Evolutionary conservation across 768 basidiomycete genomes (phyloP).

Genomic region (Tricholomella constricta): DNA sequence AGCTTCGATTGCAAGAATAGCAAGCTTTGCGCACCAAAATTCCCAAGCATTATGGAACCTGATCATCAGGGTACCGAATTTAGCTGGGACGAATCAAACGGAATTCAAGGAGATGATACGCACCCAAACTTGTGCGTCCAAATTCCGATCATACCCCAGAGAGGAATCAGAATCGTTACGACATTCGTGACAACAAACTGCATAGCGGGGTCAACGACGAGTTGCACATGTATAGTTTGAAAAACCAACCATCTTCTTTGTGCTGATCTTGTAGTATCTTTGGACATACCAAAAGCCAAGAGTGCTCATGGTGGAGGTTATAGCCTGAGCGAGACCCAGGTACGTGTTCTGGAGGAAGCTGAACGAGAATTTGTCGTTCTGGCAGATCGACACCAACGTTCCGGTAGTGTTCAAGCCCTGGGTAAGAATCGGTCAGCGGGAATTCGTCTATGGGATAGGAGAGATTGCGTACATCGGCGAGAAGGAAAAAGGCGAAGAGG

Average conservation of each 20-base stretch:
- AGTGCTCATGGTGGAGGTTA: slow-evolving; percentile 72
- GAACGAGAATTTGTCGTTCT: slow-evolving; percentile 80
- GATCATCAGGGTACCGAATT: neutral
- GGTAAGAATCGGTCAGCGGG: neutral
- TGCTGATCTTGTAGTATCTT: slow-evolving; percentile 72
- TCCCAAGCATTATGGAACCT: slow-evolving; percentile 85
- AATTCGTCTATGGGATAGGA: neutral
- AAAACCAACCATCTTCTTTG: slow-evolving; percentile 72
- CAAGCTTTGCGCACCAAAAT: slow-evolving; percentile 63
- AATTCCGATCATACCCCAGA: slow-evolving; percentile 87
- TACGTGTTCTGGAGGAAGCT: slow-evolving; percentile 84
- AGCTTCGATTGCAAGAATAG: neutral
- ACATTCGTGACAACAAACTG: slow-evolving; percentile 80
- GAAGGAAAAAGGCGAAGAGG: slow-evolving; percentile 73
- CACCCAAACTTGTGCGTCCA: slow-evolving; percentile 79
- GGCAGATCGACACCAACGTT: slow-evolving; percentile 73
- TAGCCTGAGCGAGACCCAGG: slow-evolving; percentile 72
- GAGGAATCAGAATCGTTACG: slow-evolving; percentile 73
- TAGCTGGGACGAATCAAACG: neutral
- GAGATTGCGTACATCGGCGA: slow-evolving; percentile 61
- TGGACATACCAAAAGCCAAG: slow-evolving; percentile 86
- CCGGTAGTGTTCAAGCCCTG: slow-evolving; percentile 83
- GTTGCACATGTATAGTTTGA: neutral
- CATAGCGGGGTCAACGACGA: neutral
- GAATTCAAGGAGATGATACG: slow-evolving; percentile 18